A percentile compares a stretch with the other conserved stretches of the same genome.
Conservation (phyloP, 1,284 basidiomycete genomes). For the Tylopilus sp. region DNA sequence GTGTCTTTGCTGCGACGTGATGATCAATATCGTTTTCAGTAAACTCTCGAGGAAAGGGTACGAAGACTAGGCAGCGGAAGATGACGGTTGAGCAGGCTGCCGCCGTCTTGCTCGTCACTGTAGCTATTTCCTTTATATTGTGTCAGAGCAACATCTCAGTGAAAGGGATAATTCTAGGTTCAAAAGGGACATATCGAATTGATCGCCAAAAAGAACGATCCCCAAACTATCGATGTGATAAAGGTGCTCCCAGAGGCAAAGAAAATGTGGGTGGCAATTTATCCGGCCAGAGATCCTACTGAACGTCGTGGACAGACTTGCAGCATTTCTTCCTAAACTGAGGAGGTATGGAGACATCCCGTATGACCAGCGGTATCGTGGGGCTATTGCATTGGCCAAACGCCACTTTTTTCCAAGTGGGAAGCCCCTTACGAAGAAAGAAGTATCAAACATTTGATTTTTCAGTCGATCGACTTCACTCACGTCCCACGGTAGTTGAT, state of each 20-base stretch:
- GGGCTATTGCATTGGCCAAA: conserved; percentile 28
- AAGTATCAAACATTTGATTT: conserved; percentile 14
- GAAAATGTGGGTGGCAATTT: conserved; percentile 19
- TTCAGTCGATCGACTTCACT: conserved; percentile 3
- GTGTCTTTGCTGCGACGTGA: not conserved
- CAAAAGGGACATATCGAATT: conserved; percentile 30
- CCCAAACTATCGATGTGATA: conserved; percentile 22
- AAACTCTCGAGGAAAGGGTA: conserved; percentile 25
- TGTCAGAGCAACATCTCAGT: not conserved
- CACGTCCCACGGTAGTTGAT: conserved; percentile 22
- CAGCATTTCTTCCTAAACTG: conserved; percentile 30
- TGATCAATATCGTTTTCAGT: conserved; percentile 10
- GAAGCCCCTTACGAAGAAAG: conserved; percentile 24
- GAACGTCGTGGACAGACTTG: conserved; percentile 21
- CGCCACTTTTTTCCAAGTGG: conserved; percentile 32
- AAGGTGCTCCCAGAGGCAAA: conserved; percentile 27
- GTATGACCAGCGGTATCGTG: conserved; percentile 28
- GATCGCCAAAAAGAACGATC: conserved; percentile 16
- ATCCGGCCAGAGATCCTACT: not conserved
- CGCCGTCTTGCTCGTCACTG: conserved; percentile 23
- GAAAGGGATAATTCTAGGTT: conserved; percentile 14
- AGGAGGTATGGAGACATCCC: conserved; percentile 31
- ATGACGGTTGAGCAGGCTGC: conserved; percentile 26
- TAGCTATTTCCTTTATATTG: conserved; percentile 1
- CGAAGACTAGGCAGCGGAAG: conserved; percentile 19